These are phyloP conservation scores for Sclerotinia borealis DNA, from an alignment of 2,329 filamentous ascomycete genomes.

Conservation along the genomic window DNA sequence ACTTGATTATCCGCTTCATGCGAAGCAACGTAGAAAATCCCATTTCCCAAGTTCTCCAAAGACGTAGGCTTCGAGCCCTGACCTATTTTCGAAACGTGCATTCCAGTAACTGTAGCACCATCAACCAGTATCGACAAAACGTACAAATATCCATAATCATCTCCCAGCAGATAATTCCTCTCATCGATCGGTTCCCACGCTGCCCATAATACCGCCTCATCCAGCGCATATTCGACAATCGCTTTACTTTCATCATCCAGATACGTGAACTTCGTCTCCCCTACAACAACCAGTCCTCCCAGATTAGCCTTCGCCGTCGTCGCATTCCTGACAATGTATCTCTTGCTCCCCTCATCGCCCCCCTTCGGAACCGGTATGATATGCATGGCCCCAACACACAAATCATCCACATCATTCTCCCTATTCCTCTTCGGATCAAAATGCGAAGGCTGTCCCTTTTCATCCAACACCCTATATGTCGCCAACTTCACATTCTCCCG, in stretches of 20 bases:
- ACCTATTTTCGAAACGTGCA: slow-evolving; percentile 62
- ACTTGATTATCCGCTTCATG: slow-evolving; percentile 91
- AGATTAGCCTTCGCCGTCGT: slow-evolving; percentile 47
- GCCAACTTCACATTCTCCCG: slow-evolving; percentile 51
- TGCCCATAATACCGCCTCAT: slow-evolving; percentile 79
- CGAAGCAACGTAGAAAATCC: slow-evolving; percentile 78
- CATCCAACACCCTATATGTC: slow-evolving; percentile 56
- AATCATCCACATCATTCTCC: slow-evolving; percentile 47
- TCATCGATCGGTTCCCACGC: slow-evolving; percentile 83
- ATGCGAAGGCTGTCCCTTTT: slow-evolving; percentile 43
- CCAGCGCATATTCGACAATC: slow-evolving; percentile 56
- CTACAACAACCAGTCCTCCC: slow-evolving; percentile 68
- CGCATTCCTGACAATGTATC: slow-evolving; percentile 52
- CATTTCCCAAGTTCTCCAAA: slow-evolving; percentile 69
- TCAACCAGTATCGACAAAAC: slow-evolving; percentile 72
- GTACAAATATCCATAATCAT: slow-evolving; percentile 83
- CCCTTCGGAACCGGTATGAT: slow-evolving; percentile 57
- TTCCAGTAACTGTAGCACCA: slow-evolving; percentile 61
- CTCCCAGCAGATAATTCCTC: slow-evolving; percentile 78
- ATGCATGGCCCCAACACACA: slow-evolving; percentile 51
- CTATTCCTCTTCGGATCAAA: slow-evolving; percentile 52
- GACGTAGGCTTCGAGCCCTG: slow-evolving; percentile 68
- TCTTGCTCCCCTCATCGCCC: slow-evolving; percentile 50
- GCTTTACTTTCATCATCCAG: slow-evolving; percentile 71
- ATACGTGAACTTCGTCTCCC: slow-evolving; percentile 78